phyloP scores from a whole-genome alignment of 2,329 filamentous ascomycete genomes.

The Exserohilum rostratum region DNA sequence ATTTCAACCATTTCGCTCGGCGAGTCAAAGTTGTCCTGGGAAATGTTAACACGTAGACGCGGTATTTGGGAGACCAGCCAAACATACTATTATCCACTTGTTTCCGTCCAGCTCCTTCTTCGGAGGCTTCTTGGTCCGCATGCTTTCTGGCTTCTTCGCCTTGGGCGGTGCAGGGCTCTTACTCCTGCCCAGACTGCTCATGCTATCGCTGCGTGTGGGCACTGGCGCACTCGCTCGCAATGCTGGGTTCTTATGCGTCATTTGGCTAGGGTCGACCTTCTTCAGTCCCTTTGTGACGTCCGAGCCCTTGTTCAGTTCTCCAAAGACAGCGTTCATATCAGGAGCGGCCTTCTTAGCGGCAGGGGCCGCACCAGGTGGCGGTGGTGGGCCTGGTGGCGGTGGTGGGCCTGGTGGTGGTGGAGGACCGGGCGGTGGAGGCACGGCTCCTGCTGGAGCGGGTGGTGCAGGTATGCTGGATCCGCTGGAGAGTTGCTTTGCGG shows the following conservation, averaged over 20 bases:
- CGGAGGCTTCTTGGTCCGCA: conserved; percentile 56
- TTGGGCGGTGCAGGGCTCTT: conserved; percentile 84
- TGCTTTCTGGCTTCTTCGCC: conserved; percentile 63
- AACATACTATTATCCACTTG: conserved; percentile 78
- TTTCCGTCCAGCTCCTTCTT: conserved; percentile 65
- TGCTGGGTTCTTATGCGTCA: conserved; percentile 98
- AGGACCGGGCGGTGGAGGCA: conserved; percentile 67
- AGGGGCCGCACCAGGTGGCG: conserved; percentile 55
- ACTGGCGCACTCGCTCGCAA: conserved; percentile 77
- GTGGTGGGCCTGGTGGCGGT: conserved; percentile 60
- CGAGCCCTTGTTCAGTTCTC: conserved; percentile 86
- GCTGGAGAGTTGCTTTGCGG: conserved; percentile 60
- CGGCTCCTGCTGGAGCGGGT: conserved; percentile 61
- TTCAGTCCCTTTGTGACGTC: conserved; percentile 85
- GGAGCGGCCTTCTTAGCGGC: conserved; percentile 54
- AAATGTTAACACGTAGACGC: conserved; percentile 32
- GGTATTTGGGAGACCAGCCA: conserved; percentile 49
- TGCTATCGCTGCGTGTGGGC: conserved; percentile 62
- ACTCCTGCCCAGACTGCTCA: conserved; percentile 58
- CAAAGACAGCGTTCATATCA: conserved; percentile 88
- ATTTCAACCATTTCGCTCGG: conserved; percentile 75
- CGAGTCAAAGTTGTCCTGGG: conserved; percentile 82
- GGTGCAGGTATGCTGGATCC: conserved; percentile 72
- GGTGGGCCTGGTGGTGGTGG: conserved; percentile 71
- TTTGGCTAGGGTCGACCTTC: conserved; percentile 93